Evolutionary conservation across 2,329 filamentous ascomycete genomes (phyloP), one percentile per base, ranked within the genome.

Genomic region (Apiospora pterosperma): DNA sequence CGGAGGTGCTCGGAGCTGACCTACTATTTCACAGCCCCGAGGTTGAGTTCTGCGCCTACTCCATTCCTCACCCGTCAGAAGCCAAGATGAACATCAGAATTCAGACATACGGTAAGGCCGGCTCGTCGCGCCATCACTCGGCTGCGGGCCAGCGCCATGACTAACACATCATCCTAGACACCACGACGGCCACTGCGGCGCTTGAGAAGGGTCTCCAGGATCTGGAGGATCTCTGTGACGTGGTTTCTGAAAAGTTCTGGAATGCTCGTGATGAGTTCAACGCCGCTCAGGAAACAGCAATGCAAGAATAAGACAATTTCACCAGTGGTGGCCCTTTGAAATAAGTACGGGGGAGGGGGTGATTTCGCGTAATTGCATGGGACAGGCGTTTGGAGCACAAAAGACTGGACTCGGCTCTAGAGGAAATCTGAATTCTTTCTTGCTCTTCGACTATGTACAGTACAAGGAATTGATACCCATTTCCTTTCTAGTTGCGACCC

Each of bases 31-130:
- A 62, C 69, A 98, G 95, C 77, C 95, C 96, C 36, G 89, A 96
- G 68, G 96, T 99, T 66, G 96, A 99, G 77, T 97, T 99, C 80
- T 98, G 96, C 79, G 96, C 95, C 67, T 99, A 99, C 79, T 92
- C 95, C 8, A 98, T 99, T 67, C 96, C 96, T 36, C 96, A 99
- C 79, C 96, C 96, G 61, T 97, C 94, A 42, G 96, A 99, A 79
- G 83, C 90, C 44, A 96, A 97, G 80, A 97, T 99, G 95, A 97
- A 98, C 75, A 83, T 99, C 67, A 88, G 96, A 73, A 98, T 99
- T 68, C 96, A 99, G 79, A 99, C 95, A 70, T 98, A 96, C 74
- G 92, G 95, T 97, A 82, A 76, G 88, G 79, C 11, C 58, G 38
- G 34, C 7, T 14, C 14, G n/a, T 23, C n/a, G 16, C 48, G 12